phyloP scores from a whole-genome alignment of 176 grass and related monocot species.

The Aechmea fasciata region DNA sequence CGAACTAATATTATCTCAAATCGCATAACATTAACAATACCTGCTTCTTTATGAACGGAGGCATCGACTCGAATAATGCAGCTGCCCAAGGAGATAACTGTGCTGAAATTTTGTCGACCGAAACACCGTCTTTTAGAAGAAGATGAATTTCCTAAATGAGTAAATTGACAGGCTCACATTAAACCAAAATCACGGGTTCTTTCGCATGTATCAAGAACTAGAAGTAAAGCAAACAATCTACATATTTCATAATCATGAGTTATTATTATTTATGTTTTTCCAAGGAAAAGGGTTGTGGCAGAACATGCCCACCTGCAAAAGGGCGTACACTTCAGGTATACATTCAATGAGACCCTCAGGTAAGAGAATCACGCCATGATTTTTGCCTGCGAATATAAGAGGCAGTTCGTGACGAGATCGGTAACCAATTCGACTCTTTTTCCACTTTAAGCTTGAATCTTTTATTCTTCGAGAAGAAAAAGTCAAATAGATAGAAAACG shows the following conservation, averaged over 20 bases:
- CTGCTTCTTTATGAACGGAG: conserved; percentile 64
- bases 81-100: conserved; percentile 59
- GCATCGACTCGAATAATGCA: conserved; percentile 54
- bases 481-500: no score
- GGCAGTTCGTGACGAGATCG: background rate
- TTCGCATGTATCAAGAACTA: no score
- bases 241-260: no score
- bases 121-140: conserved; percentile 54
- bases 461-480: no score
- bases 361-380: conserved; percentile 64
- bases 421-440: background rate
- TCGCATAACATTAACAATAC: conserved; percentile 19
- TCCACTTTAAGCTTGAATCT: background rate
- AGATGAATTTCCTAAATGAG: conserved; percentile 50
- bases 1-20: background rate
- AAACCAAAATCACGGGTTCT: no score
- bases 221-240: no score
- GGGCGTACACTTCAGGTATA: conserved; percentile 71
- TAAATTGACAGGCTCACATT: background rate
- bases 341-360: conserved; percentile 67
- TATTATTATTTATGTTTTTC: background rate
- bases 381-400: conserved; percentile 37
- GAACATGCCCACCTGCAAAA: conserved; percentile 48
- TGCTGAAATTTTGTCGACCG: conserved; percentile 35
- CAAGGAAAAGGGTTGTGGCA: background rate